Evolutionary conservation across 2,329 filamentous ascomycete genomes (phyloP).

Genomic region (Arthrobotrys conoides): DNA sequence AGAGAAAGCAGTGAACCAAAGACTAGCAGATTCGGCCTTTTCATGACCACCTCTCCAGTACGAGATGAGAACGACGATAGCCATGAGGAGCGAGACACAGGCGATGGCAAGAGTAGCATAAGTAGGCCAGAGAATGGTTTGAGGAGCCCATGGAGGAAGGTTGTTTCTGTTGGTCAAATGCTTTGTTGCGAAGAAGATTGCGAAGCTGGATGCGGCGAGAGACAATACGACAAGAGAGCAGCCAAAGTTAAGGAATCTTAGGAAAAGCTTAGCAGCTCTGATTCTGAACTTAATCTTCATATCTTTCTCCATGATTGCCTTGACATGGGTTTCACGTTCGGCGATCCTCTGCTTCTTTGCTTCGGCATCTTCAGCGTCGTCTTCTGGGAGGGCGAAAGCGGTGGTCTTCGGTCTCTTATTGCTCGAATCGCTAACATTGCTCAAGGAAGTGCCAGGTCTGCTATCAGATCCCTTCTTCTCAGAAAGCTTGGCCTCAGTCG

Average conservation of each 20-base stretch:
- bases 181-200: conserved; percentile 92
- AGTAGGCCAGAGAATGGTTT: conserved; percentile 90
- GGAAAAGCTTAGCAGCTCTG: conserved; percentile 86
- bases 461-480: conserved; percentile 80
- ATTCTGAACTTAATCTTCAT: conserved; percentile 89
- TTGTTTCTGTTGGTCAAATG: conserved; percentile 80
- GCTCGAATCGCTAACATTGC: conserved; percentile 17
- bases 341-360: conserved; percentile 15
- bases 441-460: conserved; percentile 60
- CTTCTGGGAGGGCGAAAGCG: conserved; percentile 88
- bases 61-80: conserved; percentile 82
- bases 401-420: conserved; percentile 82
- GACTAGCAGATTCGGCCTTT: conserved; percentile 89
- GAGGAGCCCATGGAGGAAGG: conserved; percentile 85
- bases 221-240: conserved; percentile 94
- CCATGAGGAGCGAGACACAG: conserved; percentile 83
- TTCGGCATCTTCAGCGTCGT: conserved; percentile 80
- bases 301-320: conserved; percentile 59
- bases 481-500: conserved; percentile 74
- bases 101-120: conserved; percentile 84
- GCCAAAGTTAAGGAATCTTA: conserved; percentile 96
- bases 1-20: conserved; percentile 96
- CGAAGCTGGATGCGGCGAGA: conserved; percentile 88
- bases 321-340: conserved; percentile 66
- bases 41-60: conserved; percentile 91